Evolutionary conservation across 345 rosid genomes (phyloP), one percentile per base, ranked within the genome.

Genomic region (Mangifera indica): DNA sequence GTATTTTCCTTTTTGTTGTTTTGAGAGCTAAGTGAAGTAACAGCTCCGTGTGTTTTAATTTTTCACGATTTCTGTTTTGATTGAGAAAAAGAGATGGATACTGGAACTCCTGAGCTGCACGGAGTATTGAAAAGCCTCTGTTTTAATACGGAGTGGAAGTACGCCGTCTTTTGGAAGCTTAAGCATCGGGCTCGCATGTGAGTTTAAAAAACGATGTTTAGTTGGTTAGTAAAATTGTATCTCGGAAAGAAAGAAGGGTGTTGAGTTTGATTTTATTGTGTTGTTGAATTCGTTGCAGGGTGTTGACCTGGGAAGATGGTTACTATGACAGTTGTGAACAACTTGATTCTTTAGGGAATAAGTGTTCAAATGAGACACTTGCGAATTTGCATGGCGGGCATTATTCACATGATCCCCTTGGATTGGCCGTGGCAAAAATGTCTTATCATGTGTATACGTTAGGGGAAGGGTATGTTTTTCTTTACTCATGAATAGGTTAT

Each of bases 111-210:
- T 77, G 83, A 78, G 65, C 77, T 87, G 82, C 91, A 79, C 61
- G 84, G 78, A 80, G 55, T 78, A 63, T 80, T 93, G 72, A 91
- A 80, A 85, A 82, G 87, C 72, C 86, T 93, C 79, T 93, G 98
- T 87, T 84, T 83, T 52, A 79, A 88, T 74, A 77, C 96, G 7
- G 86, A 63, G 18, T 93, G 98, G 98, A 86, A 81, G 32, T 93
- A 90, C 62, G 97, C 96, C 65, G 89, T 93, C 72, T 90, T 88
- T 67, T 93, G 98, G 98, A 90, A 88, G 81, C 91, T 93, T 71
- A 78, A 86, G 44, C 89, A 84, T 77, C 91, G 83, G n/a, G 77
- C 91, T 70, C 96, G 84, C 78, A 86, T 85, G 98, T 93, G 72
- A 78, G 90, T 85, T 54, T 40, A 46, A 46, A 11, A 46, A 46